Evolutionary conservation across 495 filamentous ascomycete genomes (phyloP).

Genomic region (Neurospora tetrasperma): DNA sequence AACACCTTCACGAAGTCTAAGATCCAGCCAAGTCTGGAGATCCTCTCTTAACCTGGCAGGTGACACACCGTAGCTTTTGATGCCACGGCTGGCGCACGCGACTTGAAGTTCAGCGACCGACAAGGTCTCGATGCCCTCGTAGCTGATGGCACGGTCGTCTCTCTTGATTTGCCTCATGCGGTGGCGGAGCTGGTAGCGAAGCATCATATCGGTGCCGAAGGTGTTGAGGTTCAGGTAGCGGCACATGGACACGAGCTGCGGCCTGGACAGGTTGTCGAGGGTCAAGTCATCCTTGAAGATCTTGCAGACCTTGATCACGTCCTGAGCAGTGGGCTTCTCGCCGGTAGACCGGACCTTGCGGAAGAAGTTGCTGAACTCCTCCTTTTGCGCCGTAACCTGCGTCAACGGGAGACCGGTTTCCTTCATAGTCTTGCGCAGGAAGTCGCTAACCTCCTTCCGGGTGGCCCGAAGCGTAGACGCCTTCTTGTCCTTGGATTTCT

Average conservation of each 20-base stretch:
- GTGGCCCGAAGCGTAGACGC: conserved; percentile 72
- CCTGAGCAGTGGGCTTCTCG: conserved; percentile 73
- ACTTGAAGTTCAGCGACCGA: conserved; percentile 90
- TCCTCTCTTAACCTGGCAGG: conserved; percentile 84
- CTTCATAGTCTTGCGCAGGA: conserved; percentile 79
- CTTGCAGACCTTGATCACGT: conserved; percentile 99
- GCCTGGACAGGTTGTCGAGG: conserved; percentile 90
- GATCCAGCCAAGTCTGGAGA: conserved; percentile 87
- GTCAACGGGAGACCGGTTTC: conserved; percentile 88
- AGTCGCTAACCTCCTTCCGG: conserved; percentile 86
- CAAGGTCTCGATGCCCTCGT: conserved; percentile 86
- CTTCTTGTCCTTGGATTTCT: conserved; percentile 82
- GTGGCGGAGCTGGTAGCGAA: conserved; percentile 95
- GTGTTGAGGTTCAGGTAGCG: conserved; percentile 97
- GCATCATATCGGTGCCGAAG: conserved; percentile 92
- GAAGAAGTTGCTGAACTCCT: conserved; percentile 98
- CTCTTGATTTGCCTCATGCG: conserved; percentile 99
- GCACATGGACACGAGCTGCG: conserved; percentile 94
- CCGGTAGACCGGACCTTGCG: conserved; percentile 88
- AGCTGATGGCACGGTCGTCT: conserved; percentile 89
- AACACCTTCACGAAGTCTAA: conserved; percentile 84
- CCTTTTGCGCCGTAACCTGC: conserved; percentile 73
- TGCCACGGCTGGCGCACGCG: conserved; percentile 79
- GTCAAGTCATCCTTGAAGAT: conserved; percentile 98
- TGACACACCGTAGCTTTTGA: conserved; percentile 83